Conservation (phyloP, 306 rosid genomes). For the Cajanus cajan region DNA sequence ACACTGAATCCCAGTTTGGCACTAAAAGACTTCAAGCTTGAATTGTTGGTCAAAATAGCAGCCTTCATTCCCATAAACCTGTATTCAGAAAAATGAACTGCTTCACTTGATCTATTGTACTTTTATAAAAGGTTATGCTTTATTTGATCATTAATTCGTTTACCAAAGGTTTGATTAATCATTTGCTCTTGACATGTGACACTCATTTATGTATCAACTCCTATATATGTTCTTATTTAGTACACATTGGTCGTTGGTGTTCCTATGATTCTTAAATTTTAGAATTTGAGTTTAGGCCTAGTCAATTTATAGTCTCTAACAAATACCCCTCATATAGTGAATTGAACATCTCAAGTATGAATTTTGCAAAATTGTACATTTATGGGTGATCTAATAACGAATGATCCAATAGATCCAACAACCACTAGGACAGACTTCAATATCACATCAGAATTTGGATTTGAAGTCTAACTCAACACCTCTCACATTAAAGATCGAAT, state of each 20-base stretch:
- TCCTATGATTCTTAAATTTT: not conserved
- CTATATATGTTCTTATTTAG: not conserved
- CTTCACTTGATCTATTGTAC: slow-evolving; percentile 13
- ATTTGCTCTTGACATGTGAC: not conserved
- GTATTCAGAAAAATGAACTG: slow-evolving; percentile 27
- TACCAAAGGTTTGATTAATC: not conserved
- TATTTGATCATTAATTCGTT: too few species aligned
- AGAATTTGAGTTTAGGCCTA: too few species aligned
- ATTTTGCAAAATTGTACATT: too few species aligned
- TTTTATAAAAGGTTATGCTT: too few species aligned
- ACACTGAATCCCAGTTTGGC: slow-evolving; percentile 59
- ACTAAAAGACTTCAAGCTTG: slow-evolving; percentile 63
- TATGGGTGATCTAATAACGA: too few species aligned
- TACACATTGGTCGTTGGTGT: not conserved
- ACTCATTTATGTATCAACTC: not conserved
- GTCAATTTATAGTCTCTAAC: too few species aligned
- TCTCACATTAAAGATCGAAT: not conserved
- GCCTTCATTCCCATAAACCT: slow-evolving; percentile 99
- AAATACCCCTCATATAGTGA: too few species aligned
- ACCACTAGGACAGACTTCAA: too few species aligned
- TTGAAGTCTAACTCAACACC: too few species aligned
- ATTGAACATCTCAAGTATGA: too few species aligned
- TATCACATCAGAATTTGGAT: too few species aligned
- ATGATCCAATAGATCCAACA: too few species aligned
- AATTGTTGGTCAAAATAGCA: slow-evolving; percentile 61